Evolutionary conservation across 345 rosid species (phyloP), one percentile per base, ranked within the genome.

Genomic region (Euphorbia pulcherrima): DNA sequence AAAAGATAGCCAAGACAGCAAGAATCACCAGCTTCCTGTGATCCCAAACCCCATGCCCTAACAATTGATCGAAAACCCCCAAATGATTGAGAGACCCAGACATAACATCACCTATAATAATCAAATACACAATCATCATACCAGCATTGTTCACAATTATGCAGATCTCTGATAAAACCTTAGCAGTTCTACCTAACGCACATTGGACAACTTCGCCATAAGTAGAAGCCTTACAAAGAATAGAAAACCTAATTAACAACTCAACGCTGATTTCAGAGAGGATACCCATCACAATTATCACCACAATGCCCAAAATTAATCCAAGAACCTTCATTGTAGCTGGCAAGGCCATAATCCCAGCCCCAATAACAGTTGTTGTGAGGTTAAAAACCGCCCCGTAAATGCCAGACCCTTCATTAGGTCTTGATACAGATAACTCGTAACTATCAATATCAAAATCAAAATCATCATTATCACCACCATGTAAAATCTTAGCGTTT

Each of bases 301-400:
- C 63, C 33, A 88, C 13, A 62, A 86, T 39, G 64, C 97, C 97
- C 35, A 86, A 69, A 63, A 81, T 63, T 81, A 94, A 53, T 29
- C 99, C 97, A 26, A 94, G 90, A 71, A 94, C 92, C 79, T 94
- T 91, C 95, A 94, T 87, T 11, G 96, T 84, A 23, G 99, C 97
- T 2, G 99, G 99, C 74, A 94, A 82, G 73, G 99, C 97, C 99
- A 94, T 94, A 65, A 94, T 91, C 62, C 99, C 99, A 18, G 99
- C 99, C 16, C 99, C 99, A 68, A 94, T 87, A 69, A 94, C 78
- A 0, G 99, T 64, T 4, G 99, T 94, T 56, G 99, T 79, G 60
- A 94, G 93, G 58, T 94, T 94, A 52, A 91, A 94, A 68, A 94
- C 97, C 1, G 97, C 97, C 10, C 99, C 99, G 44, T 78, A 72